A percentile compares a stretch with the other conserved stretches of the same genome.
These are phyloP conservation scores for Termitomyces eurrhizus DNA, from an alignment of 768 basidiomycete species.

Conservation along the genomic window DNA sequence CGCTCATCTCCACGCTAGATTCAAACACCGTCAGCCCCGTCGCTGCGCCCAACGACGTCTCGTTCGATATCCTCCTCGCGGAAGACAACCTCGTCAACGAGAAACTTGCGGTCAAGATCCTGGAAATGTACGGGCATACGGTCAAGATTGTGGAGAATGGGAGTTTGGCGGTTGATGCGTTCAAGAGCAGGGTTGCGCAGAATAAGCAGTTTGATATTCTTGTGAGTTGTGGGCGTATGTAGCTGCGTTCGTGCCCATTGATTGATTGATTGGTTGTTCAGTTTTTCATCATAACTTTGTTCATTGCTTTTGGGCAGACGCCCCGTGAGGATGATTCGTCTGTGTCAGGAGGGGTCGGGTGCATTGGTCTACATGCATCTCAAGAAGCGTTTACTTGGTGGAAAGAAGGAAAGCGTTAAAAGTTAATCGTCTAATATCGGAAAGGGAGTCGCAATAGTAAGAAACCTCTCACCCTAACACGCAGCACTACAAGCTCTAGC, in stretches of 20 bases:
- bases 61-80: conserved; percentile 91
- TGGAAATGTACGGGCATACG: conserved; percentile 93
- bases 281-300: too few species aligned
- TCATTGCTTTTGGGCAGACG: too few species aligned
- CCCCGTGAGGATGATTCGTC: conserved; percentile 18
- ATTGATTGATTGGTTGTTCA: too few species aligned
- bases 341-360: conserved; percentile 57
- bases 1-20: conserved; percentile 91
- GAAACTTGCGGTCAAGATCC: conserved; percentile 92
- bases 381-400: too few species aligned
- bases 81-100: conserved; percentile 97
- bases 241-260: too few species aligned
- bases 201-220: too few species aligned
- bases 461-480: conserved; percentile 35
- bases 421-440: too few species aligned
- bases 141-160: conserved; percentile 99
- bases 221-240: too few species aligned
- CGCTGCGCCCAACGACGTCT: conserved; percentile 78
- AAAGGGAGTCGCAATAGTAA: conserved; percentile 7
- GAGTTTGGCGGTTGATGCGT: conserved; percentile 74
- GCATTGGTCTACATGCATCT: too few species aligned
- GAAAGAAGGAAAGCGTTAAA: too few species aligned
- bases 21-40: conserved; percentile 91
- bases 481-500: conserved; percentile 74
- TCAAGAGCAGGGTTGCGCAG: too few species aligned